A percentile compares a stretch with the other conserved stretches of the same genome.
These are phyloP conservation scores for Neurospora sp. DNA, from an alignment of 495 filamentous ascomycete genomes.

Conservation along the genomic window DNA sequence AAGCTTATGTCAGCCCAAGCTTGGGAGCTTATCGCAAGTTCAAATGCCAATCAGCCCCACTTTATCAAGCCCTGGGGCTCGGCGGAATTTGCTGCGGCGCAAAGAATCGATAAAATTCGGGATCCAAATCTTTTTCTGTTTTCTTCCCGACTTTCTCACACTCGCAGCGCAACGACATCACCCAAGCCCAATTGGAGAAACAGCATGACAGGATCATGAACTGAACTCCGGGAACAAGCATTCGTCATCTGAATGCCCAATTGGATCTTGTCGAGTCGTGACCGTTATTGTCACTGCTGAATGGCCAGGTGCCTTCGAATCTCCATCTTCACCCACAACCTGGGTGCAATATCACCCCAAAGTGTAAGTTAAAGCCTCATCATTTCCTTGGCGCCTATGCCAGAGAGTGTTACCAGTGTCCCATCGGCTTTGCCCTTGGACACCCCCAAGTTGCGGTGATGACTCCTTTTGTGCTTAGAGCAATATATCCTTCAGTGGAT, in stretches of 20 bases:
- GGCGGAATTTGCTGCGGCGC: background rate
- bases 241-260: background rate
- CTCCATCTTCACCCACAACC: background rate
- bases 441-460: slow-evolving; percentile 41
- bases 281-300: background rate
- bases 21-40: background rate
- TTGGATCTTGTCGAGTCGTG: background rate
- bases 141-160: background rate
- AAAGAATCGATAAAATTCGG: background rate
- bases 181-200: background rate
- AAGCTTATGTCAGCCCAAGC: background rate
- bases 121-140: background rate
- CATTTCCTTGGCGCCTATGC: background rate
- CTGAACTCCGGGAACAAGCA: background rate
- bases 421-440: background rate
- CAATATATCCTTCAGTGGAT: slow-evolving; percentile 55
- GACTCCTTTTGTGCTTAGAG: slow-evolving; percentile 50
- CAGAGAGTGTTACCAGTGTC: background rate
- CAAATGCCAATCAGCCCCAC: background rate
- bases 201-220: background rate
- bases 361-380: slow-evolving; percentile 14
- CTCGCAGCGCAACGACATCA: background rate
- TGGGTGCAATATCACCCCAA: slow-evolving; percentile 15
- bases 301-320: background rate
- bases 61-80: background rate